A percentile compares a stretch with the other conserved stretches of the same genome.
These are phyloP conservation scores for Fusarium luffae DNA, from an alignment of 2,329 filamentous ascomycete genomes.

Conservation along the genomic window DNA sequence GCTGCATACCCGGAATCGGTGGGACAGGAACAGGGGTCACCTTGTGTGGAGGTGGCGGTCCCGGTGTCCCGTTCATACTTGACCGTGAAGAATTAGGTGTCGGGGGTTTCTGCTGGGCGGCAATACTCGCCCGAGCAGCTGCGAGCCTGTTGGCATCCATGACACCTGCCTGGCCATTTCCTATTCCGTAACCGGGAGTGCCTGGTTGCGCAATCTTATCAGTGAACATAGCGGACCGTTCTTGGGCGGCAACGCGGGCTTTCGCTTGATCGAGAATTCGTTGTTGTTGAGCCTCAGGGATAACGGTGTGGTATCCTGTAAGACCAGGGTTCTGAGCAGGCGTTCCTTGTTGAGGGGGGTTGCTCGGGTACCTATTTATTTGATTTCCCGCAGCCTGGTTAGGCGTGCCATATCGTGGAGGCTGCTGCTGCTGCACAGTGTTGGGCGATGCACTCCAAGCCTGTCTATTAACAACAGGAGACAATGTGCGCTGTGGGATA, in stretches of 20 bases:
- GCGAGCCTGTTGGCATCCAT: conserved; percentile 49
- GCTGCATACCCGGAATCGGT: conserved; percentile 54
- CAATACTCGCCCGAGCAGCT: conserved; percentile 52
- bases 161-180: conserved; percentile 41
- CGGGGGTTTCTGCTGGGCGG: conserved; percentile 52
- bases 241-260: conserved; percentile 59
- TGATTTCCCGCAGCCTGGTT: conserved; percentile 46
- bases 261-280: conserved; percentile 64
- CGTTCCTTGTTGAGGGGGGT: conserved; percentile 44
- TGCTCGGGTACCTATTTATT: conserved; percentile 51
- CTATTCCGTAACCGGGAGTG: conserved; percentile 41
- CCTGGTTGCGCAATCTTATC: conserved; percentile 62
- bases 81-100: conserved; percentile 49
- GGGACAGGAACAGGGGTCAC: conserved; percentile 59
- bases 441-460: conserved; percentile 55
- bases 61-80: conserved; percentile 52
- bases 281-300: conserved; percentile 62
- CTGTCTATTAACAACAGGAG: conserved; percentile 56
- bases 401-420: conserved; percentile 49
- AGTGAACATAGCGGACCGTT: conserved; percentile 55
- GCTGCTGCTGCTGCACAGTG: conserved; percentile 45
- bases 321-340: conserved; percentile 53
- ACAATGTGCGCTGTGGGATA: conserved; percentile 56
- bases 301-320: conserved; percentile 61
- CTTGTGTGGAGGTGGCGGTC: conserved; percentile 52